Percentiles rank a stretch among this genome's conserved stretches.
phyloP scores from a whole-genome alignment of 2,329 filamentous ascomycete species.

The Calonectria hongkongensis region DNA sequence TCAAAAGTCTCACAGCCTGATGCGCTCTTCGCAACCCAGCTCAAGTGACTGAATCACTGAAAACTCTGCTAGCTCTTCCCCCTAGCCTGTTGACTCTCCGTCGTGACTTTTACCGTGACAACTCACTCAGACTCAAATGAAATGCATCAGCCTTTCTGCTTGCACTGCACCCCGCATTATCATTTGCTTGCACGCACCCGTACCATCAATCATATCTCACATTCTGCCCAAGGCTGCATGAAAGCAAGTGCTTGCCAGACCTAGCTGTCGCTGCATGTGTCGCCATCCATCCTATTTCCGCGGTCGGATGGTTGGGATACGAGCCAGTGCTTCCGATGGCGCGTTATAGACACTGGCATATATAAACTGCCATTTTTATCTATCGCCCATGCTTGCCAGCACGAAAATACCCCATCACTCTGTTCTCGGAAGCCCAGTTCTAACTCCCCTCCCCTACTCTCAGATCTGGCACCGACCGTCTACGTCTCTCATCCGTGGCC shows the following conservation, averaged over 20 bases:
- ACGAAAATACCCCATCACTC: background rate
- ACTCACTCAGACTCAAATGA: constrained; percentile 36
- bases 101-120: constrained; percentile 43
- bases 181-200: constrained; percentile 9
- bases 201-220: background rate
- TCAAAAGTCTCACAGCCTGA: constrained; percentile 16
- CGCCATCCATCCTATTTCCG: background rate
- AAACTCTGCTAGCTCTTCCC: constrained; percentile 26
- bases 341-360: background rate
- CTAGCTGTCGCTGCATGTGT: background rate
- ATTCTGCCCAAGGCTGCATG: constrained; percentile 1
- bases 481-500: constrained; percentile 49
- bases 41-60: constrained; percentile 53
- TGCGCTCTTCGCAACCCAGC: constrained; percentile 35
- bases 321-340: background rate
- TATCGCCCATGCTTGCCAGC: background rate
- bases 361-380: background rate
- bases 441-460: constrained; percentile 49
- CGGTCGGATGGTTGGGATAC: constrained; percentile 1
- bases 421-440: constrained; percentile 40
- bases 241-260: constrained; percentile 23
- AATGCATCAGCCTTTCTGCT: constrained; percentile 18
- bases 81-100: constrained; percentile 34
- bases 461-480: constrained; percentile 49
- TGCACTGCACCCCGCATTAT: background rate